Base-by-base conservation (phyloP, 202 grass and related monocot species). In the Sporobolus alterniflorus region DNA sequence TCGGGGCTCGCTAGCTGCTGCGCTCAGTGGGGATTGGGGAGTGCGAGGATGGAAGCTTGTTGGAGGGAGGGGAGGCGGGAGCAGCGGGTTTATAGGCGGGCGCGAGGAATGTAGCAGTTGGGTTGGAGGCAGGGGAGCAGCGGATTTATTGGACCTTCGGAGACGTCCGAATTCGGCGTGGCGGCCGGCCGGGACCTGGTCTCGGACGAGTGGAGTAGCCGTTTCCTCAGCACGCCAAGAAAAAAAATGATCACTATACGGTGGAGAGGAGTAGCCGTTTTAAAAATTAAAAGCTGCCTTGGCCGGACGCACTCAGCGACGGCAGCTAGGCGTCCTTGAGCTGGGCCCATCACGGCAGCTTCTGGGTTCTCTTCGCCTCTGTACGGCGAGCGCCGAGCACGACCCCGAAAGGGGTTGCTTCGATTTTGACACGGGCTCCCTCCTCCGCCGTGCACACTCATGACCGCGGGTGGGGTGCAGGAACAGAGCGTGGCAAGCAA, bases 121-220 rank as follows among this genome's bases (percentile, higher is more conserved):
- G 26, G 73, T 36, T 9, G 10, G 61, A 39, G 8, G 28, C 54
- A 62, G 63, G 56, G 48, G 70, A n/a, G n/a, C n/a, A n/a, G n/a
- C n/a, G n/a, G n/a, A n/a, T n/a, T n/a, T n/a, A n/a, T n/a, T n/a
- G 52, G 71, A 73, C 65, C 79, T 83, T 83, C 83, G 71, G 43
- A 86, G 89, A 89, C 89, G 83, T 88, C 91, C 89, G 89, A 88
- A 93, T 76, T 30, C 59, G 67, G 78, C 65, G 46, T 24, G 24
- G 73, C 59, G 49, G 59, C 21, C 9, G 50, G 77, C n/a, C 47
- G 79, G 74, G 74, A 34, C 81, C 72, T 20, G 34, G 39, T 79
- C 48, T 56, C 6, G 43, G 49, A 52, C 36, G 64, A 49, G 75
- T 77, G 66, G 77, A 88, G 75, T 84, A 83, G 86, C 89, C 92